Evolutionary conservation across 2,329 filamentous ascomycete species (phyloP).

Genomic region (Aplosporella prunicola): DNA sequence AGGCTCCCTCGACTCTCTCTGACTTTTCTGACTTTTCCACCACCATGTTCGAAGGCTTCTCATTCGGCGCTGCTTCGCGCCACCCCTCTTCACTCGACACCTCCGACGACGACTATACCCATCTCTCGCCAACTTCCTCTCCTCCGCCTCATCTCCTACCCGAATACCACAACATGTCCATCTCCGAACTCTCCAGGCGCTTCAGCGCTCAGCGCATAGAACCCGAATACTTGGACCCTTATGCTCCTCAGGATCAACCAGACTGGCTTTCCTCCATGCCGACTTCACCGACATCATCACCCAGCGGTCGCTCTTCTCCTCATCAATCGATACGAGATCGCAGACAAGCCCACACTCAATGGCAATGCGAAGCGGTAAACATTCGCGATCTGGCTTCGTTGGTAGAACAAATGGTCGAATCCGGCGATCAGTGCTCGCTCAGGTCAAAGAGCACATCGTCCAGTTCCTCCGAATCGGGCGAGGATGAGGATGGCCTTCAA

Average conservation of each 20-base stretch:
- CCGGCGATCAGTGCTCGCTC: constrained; percentile 31
- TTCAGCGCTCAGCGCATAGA: constrained; percentile 8
- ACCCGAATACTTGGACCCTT: neutral
- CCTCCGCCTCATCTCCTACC: neutral
- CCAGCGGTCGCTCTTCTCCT: constrained; percentile 1
- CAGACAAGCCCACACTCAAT: constrained; percentile 31
- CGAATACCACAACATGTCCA: constrained; percentile 4
- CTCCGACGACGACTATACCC: constrained; percentile 7
- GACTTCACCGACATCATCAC: constrained; percentile 5
- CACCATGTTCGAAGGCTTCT: constrained; percentile 30
- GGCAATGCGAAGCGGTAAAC: constrained; percentile 32
- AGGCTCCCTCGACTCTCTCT: neutral
- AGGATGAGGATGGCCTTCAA: constrained; percentile 21
- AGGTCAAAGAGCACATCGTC: constrained; percentile 12
- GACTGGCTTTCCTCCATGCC: constrained; percentile 5
- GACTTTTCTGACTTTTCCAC: neutral
- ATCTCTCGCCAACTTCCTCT: constrained; percentile 10
- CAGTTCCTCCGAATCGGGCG: constrained; percentile 4
- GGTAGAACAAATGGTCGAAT: constrained; percentile 33
- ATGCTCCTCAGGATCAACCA: constrained; percentile 1
- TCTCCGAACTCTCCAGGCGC: constrained; percentile 10
- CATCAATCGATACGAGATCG: constrained; percentile 25
- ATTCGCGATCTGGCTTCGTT: constrained; percentile 33
- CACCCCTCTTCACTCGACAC: constrained; percentile 7
- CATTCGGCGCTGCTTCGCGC: constrained; percentile 27